Base-by-base conservation (phyloP, 1,139 yeast species). In the Wickerhamomyces sp. region DNA sequence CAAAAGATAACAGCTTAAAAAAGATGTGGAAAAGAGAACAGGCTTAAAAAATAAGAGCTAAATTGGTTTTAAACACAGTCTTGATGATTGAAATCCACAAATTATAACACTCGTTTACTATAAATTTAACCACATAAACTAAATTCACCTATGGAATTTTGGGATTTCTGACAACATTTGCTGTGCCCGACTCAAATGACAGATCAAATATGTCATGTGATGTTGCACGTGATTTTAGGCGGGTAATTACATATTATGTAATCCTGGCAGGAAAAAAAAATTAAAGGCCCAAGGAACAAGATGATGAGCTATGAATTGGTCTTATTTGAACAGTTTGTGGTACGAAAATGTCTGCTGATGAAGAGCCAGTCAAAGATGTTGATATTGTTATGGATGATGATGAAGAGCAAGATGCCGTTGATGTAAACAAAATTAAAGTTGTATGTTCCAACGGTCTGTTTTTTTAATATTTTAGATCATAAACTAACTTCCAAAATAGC, bases 361-460 rank as follows among this genome's bases (percentile, higher is more conserved):
- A 49, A 42, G 55, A 51, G 28, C 50, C 48, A 32, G 44, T 48
- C 14, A 37, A 47, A n/a, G 61, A 59, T 36, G 46, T 43, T 27
- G 57, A 53, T 35, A 61, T 59, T 32, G 60, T 60, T 31, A 56
- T 55, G 59, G 49, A 52, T 36, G 59, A 55, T 26, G 67, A 59
- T 20, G 60, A 54, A n/a, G n/a, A n/a, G 27, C 60, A 58, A 44
- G 65, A 64, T 21, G 63, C 62, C 29, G 48, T 55, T 21, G 70
- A 65, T 42, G 56, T 56, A 17, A 68, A 65, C 35, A 67, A 67
- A 56, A 63, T 67, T 41, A 65, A 60, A 42, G 57, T 66, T 19
- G 56, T 53, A 38, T 5, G 52, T 47, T 3, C 13, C 5, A 4
- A 10, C 14, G n/a, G 13, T 5, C 13, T 14, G 4, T 6, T 14